Evolutionary conservation across 768 basidiomycete species (phyloP), one percentile per base, ranked within the genome.

Genomic region (Mrakia frigida): DNA sequence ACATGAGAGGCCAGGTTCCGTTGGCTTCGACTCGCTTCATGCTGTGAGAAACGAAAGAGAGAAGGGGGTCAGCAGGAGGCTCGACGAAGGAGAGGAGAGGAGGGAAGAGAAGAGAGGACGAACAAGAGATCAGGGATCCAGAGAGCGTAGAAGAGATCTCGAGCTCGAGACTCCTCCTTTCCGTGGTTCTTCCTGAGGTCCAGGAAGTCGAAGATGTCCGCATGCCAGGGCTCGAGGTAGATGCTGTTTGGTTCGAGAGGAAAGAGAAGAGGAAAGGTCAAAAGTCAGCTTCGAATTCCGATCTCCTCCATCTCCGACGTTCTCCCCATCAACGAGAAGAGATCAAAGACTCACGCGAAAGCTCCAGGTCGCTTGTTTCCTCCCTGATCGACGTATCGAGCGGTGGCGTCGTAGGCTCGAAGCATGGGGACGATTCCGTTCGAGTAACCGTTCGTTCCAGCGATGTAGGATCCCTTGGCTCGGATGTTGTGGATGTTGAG

Each of bases 391-490:
- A 98, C 97, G 81, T 98, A 98, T 53, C 96, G 93, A 31, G 97
- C 97, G 13, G 97, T 98, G 35, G 95, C 93, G 81, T 99, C 95
- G 83, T 91, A 98, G 0, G 93, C 96, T 75, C 97, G 92, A 61
- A 99, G 90, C 96, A 99, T 99, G 21, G 97, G 97, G 1, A 98
- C 93, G 81, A 99, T 97, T 75, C 97, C 97, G 81, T 98, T 99
- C 3, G 95, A 98, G 84, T 97, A 96, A 1, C 97, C 97, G 83
- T 98, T 98, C 41, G 97, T 99, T 31, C 97, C 97, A 18, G 97
- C 94, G 79, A 99, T 99, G 85, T 99, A 99, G 0, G 96, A 94
- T 25, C 96, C 93, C 61, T 92, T 98, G 18, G 96, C 94, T 73
- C 97, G 91, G 80, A 99, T 98, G 83, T 91, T 92, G 85, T 98